Evolutionary conservation across 2,329 filamentous ascomycete genomes (phyloP), one percentile per base, ranked within the genome.

Genomic region (Ophiocordyceps camponoti-rufipedis): DNA sequence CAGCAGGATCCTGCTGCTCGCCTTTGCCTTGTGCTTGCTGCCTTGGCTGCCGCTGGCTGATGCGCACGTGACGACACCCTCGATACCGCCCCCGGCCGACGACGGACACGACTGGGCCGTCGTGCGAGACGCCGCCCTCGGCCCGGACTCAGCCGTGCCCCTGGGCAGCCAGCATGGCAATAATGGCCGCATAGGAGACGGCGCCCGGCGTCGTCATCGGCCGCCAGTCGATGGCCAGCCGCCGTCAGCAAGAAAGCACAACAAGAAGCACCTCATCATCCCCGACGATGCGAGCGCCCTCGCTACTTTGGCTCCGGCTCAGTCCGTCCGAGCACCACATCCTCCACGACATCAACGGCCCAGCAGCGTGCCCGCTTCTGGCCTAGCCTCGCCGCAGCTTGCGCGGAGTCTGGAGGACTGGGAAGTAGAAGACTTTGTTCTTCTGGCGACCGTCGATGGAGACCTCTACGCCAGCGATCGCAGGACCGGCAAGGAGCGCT

Each of bases 341-440:
- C 66, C 77, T 78, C 78, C 78, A 78, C 73, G 76, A 78, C 68
- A 59, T 58, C 59, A 59, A 53, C 58, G 60, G 61, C 61, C 69
- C 60, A 69, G 71, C 62, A 75, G 74, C 67, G 74, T 72, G 60
- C 65, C 63, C 52, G 62, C 72, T 62, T 71, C 73, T 62, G 79
- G 78, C 57, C 71, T 83, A 65, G 75, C 82, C 70, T 80, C 84
- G 83, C 83, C 81, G 81, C 82, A 85, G 62, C 73, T 74, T 82
- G 89, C 87, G 88, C 88, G 89, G 79, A 93, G 82, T 74, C 74
- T 96, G 76, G 82, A 88, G 77, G 89, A 95, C 70, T 96, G 89
- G 89, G 86, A 95, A 83, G 88, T 95, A 69, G 89, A 96, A 85
- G 88, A 96, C 73, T 94, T 95, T 77, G 85, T 96, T 70, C 85